These are phyloP conservation scores for Fomitopsis palustris DNA, from an alignment of 1,284 basidiomycete genomes.

Conservation along the genomic window DNA sequence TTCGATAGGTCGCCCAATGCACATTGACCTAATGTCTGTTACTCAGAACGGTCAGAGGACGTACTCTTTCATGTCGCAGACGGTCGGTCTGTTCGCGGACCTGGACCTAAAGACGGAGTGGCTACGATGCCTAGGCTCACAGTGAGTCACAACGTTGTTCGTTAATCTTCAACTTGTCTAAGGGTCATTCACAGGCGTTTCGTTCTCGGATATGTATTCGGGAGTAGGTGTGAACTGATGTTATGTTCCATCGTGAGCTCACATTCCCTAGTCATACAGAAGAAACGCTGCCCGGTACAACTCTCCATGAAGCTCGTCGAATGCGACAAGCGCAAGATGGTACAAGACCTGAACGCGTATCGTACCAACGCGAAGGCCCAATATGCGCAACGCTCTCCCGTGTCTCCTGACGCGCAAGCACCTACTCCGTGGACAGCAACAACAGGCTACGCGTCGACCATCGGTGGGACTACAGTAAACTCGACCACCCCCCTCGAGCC, in stretches of 20 bases:
- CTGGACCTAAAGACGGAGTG: conserved; percentile 86
- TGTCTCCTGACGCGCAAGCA: not conserved
- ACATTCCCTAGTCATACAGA: conserved; percentile 51
- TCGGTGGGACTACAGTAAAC: not conserved
- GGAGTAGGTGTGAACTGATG: conserved; percentile 43
- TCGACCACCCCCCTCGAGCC: not conserved
- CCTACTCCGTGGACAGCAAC: not conserved
- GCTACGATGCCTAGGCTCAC: conserved; percentile 90
- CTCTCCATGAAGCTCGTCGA: conserved; percentile 71
- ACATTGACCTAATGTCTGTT: conserved; percentile 81
- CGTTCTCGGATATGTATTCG: conserved; percentile 77
- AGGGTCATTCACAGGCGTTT: conserved; percentile 65
- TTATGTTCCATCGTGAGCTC: conserved; percentile 21
- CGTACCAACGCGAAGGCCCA: conserved; percentile 13
- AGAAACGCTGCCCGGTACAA: conserved; percentile 66
- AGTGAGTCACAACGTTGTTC: not conserved
- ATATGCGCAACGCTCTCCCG: not conserved
- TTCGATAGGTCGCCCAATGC: conserved; percentile 59
- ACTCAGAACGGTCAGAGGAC: conserved; percentile 63
- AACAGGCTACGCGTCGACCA: not conserved
- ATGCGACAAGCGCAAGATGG: conserved; percentile 74
- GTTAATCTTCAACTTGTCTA: not conserved
- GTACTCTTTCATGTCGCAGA: conserved; percentile 89
- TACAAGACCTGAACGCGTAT: conserved; percentile 27
- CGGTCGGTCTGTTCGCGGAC: conserved; percentile 91